A percentile compares a stretch with the other conserved stretches of the same genome.
Conservation (phyloP, 176 grass and related monocot genomes). For the Tillandsia leiboldiana region DNA sequence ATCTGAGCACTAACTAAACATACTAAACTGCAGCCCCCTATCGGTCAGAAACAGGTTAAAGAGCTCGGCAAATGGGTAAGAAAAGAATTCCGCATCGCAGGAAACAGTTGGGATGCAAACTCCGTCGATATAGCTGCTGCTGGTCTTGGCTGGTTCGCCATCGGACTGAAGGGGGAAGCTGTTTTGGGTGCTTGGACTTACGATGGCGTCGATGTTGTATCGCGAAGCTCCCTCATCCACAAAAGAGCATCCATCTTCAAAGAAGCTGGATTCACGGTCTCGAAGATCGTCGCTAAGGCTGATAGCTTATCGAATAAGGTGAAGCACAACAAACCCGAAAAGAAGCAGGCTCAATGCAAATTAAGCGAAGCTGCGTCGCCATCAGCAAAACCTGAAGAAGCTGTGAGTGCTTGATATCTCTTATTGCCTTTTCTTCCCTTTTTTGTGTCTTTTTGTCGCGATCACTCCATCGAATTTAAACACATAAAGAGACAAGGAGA, state of each 20-base stretch:
- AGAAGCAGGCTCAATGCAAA: constrained; percentile 4
- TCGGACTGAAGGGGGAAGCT: constrained; percentile 61
- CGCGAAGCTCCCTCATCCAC: constrained; percentile 46
- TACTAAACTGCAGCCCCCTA: constrained; percentile 52
- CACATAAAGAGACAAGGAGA: no score
- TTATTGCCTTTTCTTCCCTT: no score
- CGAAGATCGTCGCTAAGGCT: constrained; percentile 63
- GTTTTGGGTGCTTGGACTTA: constrained; percentile 75
- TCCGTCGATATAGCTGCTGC: constrained; percentile 65
- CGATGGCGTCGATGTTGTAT: constrained; percentile 62
- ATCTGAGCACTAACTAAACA: not conserved
- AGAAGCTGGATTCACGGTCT: constrained; percentile 78
- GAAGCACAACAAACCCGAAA: constrained; percentile 30
- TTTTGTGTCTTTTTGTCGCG: no score
- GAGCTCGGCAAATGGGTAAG: constrained; percentile 77
- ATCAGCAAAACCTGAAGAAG: no score
- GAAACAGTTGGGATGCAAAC: constrained; percentile 66
- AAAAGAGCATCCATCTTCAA: constrained; percentile 62
- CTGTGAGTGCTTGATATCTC: no score
- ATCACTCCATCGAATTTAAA: no score
- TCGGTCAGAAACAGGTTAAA: constrained; percentile 39
- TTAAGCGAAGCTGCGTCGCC: no score
- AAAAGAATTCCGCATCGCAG: constrained; percentile 45
- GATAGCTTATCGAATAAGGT: constrained; percentile 54
- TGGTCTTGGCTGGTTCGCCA: constrained; percentile 78